Evolutionary conservation across 148 eudicot genomes (phyloP), one percentile per base, ranked within the genome.

Genomic region (Camellia sinensis): DNA sequence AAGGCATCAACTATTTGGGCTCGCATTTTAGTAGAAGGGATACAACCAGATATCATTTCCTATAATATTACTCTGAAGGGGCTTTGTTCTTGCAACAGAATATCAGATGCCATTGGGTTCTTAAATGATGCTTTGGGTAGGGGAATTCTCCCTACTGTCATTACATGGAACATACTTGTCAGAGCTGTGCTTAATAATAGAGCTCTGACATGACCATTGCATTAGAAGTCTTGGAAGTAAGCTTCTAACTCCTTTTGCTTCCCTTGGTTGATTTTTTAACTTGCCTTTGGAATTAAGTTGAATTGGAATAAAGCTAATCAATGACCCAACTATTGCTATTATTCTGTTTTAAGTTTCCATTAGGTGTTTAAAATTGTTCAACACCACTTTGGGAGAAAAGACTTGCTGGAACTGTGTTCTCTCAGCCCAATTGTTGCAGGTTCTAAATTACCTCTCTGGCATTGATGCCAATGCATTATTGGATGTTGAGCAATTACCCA

Each of bases 151-250:
- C 97, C 96, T 18, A 87, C 97, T 54, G 12, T 86, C 61, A 80
- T 80, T 73, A 92, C 97, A 18, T 95, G 98, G 98, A 91, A 81
- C 82, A 95, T 92, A 83, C 94, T 95, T 77, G 92, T 95, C 22
- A 87, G 94, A 84, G 92, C 98, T 54, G 88, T 89, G 75, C 56
- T 90, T 74, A 29, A 67, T 62, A 21, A 78, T 73, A 86, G 82
- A 48, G 19, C 79, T 84, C 63, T 78, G 64, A 66, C 62, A 48
- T 56, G 80, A 68, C 22, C 37, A 9, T 59, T 60, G 67, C 80
- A 65, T 54, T 17, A 2, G 59, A 14, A 48, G 57, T 57, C 61
- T 57, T 57, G 61, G 61, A 14, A 57, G 61, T 57, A 57, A 57
- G 61, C 0, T 57, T 57, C 61, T 57, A 57, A 14, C 12, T 6